Conservation (phyloP, 106 monocot species). For the Dactylorhiza incarnata region DNA sequence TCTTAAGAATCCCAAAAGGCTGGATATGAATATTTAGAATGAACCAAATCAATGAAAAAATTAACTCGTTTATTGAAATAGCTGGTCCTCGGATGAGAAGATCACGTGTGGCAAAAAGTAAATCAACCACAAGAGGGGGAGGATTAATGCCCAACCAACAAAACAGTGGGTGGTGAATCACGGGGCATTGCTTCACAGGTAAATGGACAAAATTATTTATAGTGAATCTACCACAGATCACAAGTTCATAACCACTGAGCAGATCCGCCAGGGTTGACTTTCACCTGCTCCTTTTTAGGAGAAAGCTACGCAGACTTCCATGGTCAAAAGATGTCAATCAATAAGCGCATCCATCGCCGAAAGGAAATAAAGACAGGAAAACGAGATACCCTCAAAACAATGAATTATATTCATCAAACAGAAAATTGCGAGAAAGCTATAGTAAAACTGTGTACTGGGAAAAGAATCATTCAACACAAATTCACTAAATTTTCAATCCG, state of each 20-base stretch:
- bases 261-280: background rate
- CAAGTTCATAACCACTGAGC: background rate
- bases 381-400: background rate
- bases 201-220: background rate
- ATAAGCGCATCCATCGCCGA: background rate
- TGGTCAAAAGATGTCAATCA: background rate
- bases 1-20: background rate
- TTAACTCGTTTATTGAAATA: background rate
- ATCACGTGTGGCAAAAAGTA: conserved; percentile 18
- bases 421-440: no score
- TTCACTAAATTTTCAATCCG: background rate
- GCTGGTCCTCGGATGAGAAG: background rate
- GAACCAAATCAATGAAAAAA: conserved; percentile 1
- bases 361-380: background rate
- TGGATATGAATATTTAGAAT: conserved; percentile 1
- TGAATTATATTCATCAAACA: no score
- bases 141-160: conserved; percentile 43
- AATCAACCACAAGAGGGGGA: conserved; percentile 13
- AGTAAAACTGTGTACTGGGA: background rate
- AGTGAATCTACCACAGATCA: background rate
- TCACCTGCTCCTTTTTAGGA: background rate
- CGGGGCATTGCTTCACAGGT: conserved; percentile 20
- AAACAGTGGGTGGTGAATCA: conserved; percentile 27
- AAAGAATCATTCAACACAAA: conserved; percentile 1
- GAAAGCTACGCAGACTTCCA: background rate